Conservation (phyloP, 2,329 filamentous ascomycete genomes). For the Aspergillus sp. region DNA sequence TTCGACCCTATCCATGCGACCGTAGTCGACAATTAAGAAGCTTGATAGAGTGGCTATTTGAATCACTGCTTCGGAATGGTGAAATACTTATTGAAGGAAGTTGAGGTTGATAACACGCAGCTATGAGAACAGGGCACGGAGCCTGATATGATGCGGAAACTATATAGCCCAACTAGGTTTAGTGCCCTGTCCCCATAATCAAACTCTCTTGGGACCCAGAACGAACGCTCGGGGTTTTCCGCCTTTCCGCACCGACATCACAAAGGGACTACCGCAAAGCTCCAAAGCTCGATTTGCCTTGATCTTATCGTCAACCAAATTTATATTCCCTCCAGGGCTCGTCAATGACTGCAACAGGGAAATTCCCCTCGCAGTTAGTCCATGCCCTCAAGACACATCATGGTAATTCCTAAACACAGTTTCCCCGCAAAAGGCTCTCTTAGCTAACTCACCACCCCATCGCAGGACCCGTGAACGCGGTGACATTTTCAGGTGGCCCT, state of each 20-base stretch:
- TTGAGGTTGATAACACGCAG: neutral
- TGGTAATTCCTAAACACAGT: slow-evolving; percentile 27
- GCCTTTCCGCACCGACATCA: neutral
- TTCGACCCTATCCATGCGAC: too few relatives aligned
- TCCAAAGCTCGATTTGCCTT: neutral
- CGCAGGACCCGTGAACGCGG: slow-evolving; percentile 68
- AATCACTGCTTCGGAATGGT: neutral
- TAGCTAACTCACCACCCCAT: neutral
- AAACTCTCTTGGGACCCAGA: neutral
- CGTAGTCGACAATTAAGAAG: too few relatives aligned
- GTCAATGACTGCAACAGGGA: slow-evolving; percentile 30
- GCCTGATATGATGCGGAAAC: neutral
- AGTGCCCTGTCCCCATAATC: neutral
- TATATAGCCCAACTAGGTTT: neutral
- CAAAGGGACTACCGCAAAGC: neutral
- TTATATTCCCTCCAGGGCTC: neutral
- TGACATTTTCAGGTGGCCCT: slow-evolving; percentile 70
- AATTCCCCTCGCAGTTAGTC: slow-evolving; percentile 40
- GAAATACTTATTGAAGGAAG: neutral
- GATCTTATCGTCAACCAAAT: neutral
- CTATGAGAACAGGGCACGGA: neutral
- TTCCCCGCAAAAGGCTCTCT: neutral
- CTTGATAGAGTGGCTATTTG: too few relatives aligned
- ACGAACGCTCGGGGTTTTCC: neutral
- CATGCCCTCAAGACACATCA: slow-evolving; percentile 48